These are phyloP conservation scores for Colletotrichum sp. DNA, from an alignment of 2,329 filamentous ascomycete genomes.

Conservation along the genomic window DNA sequence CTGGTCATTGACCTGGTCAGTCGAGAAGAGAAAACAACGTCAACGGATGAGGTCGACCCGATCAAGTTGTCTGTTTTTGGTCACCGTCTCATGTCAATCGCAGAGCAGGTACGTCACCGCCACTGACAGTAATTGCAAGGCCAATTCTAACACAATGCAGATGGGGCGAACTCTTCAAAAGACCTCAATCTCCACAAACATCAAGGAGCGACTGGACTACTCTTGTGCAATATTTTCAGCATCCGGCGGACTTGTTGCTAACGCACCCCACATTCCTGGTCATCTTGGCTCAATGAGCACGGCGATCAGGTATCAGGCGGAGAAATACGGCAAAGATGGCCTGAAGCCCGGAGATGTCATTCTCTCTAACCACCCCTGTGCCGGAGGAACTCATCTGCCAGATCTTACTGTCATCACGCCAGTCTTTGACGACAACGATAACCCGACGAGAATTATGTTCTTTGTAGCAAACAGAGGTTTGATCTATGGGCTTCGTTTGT, in stretches of 20 bases:
- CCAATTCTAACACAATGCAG: slow-evolving; percentile 34
- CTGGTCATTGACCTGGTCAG: slow-evolving; percentile 37
- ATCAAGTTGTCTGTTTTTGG: slow-evolving; percentile 78
- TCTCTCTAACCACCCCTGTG: slow-evolving; percentile 57
- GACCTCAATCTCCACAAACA: slow-evolving; percentile 77
- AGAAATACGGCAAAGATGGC: slow-evolving; percentile 71
- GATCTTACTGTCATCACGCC: slow-evolving; percentile 48
- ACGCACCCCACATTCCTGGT: slow-evolving; percentile 77
- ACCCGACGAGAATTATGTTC: slow-evolving; percentile 4
- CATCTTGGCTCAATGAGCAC: slow-evolving; percentile 82
- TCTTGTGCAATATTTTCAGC: slow-evolving; percentile 79
- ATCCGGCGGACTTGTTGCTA: slow-evolving; percentile 74
- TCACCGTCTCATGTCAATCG: slow-evolving; percentile 82
- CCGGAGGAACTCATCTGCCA: slow-evolving; percentile 40
- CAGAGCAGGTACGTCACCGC: slow-evolving; percentile 55
- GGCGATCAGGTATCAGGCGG: slow-evolving; percentile 70
- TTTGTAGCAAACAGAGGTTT: background rate
- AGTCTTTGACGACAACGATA: slow-evolving; percentile 34
- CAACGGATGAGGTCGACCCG: slow-evolving; percentile 68
- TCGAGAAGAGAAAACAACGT: slow-evolving; percentile 52
- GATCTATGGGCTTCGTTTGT: slow-evolving; percentile 24
- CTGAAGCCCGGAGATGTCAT: slow-evolving; percentile 77
- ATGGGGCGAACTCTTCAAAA: slow-evolving; percentile 81
- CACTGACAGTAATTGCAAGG: background rate
- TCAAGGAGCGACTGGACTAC: slow-evolving; percentile 81